Percentiles rank a stretch among this genome's conserved stretches.
These are phyloP conservation scores for Colletotrichum tropicale DNA, from an alignment of 2,329 filamentous ascomycete species.

Conservation along the genomic window DNA sequence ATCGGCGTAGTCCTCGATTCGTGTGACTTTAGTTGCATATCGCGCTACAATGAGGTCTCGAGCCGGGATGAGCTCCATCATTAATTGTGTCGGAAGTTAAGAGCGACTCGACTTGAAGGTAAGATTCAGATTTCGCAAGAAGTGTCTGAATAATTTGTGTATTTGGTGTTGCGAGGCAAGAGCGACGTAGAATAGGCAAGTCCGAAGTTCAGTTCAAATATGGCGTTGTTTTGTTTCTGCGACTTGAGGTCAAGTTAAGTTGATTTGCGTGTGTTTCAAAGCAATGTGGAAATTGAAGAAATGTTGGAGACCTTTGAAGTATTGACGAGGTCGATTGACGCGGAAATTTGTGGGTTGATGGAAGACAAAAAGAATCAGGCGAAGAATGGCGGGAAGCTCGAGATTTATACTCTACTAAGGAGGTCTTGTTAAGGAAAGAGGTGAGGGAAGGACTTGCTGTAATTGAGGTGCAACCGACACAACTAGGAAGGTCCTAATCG, in stretches of 20 bases:
- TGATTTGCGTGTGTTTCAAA: neutral
- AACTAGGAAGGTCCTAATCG: neutral
- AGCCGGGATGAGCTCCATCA: neutral
- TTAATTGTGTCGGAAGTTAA: neutral
- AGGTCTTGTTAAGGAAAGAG: neutral
- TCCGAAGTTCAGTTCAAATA: neutral
- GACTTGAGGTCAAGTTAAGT: neutral
- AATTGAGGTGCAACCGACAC: neutral
- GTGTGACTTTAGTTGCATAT: neutral
- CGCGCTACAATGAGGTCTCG: neutral
- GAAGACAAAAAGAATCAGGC: rapidly evolving
- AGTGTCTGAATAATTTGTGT: neutral
- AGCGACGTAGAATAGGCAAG: neutral
- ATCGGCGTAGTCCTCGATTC: neutral
- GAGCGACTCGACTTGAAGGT: too few relatives aligned
- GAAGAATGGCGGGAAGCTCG: rapidly evolving
- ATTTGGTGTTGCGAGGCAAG: neutral
- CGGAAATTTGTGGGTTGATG: rapidly evolving
- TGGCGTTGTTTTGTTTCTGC: neutral
- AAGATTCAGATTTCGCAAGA: neutral
- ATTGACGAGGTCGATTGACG: neutral
- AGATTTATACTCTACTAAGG: rapidly evolving
- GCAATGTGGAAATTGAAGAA: neutral
- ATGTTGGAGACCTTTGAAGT: neutral
- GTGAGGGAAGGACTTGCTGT: neutral